Evolutionary conservation across 2,329 filamentous ascomycete genomes (phyloP), one percentile per base, ranked within the genome.

Genomic region (Calycina herbarum): DNA sequence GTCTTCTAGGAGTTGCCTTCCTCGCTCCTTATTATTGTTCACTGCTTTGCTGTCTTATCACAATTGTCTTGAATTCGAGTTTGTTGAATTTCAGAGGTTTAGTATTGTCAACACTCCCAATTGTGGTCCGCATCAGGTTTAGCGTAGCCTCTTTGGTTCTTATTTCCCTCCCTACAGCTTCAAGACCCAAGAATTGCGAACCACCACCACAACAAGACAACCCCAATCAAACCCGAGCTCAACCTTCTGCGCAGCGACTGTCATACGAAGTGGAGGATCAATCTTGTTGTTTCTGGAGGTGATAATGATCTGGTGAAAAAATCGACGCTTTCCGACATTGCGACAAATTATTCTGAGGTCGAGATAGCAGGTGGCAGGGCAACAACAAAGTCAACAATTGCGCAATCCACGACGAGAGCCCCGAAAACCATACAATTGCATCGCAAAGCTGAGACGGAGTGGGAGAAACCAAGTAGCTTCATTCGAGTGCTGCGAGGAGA

Each of bases 331-430:
- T 40, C 54, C 61, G 35, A 57, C 64, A 63, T 64, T 45, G 40
- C 40, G 33, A 57, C 57, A 61, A 29, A 35, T 31, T 51, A 54
- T 42, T 42, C 65, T 59, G n/a, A 54, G 29, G 57, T 57, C 63
- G 59, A 51, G 68, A 69, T 64, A 62, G 66, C 66, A 69, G 70
- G 70, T 71, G 69, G 70, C 71, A 71, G 70, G 71, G 67, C 71
- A 66, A 68, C 64, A 59, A 33, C n/a, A 51, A 38, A 56, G 40
- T 59, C 66, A 62, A 63, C 59, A 61, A 59, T 54, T 40, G 58
- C 38, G 45, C 62, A 57, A 42, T 11, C 20, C 54, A 4, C 35
- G 40, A 54, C 54, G 54, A 57, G 27, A 13, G 31, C 27, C 27
- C 13, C 54, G 31, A 29, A 8, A 57, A 57, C 17, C 17, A 35